Evolutionary conservation across 306 rosid species (phyloP), one percentile per base, ranked within the genome.

Genomic region (Nissolia schottii): DNA sequence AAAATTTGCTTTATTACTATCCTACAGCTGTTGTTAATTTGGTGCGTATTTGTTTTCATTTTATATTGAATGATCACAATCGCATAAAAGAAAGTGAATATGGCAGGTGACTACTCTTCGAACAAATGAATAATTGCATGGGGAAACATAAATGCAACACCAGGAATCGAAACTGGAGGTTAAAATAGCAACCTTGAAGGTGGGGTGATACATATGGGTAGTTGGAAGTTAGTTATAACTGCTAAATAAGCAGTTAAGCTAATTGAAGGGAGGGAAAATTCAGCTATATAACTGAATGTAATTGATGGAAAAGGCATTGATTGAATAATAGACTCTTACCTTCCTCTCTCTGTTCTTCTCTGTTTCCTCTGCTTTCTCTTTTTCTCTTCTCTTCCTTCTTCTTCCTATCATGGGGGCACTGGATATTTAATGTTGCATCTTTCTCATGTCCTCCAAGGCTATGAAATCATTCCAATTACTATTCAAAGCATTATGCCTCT

Each of bases 401-500:
- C n/a, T n/a, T n/a, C n/a, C n/a, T n/a, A n/a, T n/a, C n/a, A 56
- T 37, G 45, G 32, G 71, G 31, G 24, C 61, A 22, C 61, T 58
- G 59, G 55, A 64, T 63, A 15, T 24, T 27, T 37, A 31, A 56
- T 53, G n/a, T 71, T 71, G 43, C 57, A 63, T 77, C 20, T 40
- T 68, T 60, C 28, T 54, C 18, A 18, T 31, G 29, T 70, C 54
- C 34, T 57, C 35, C 23, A 23, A 15, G 45, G 48, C 23, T 57
- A 56, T 64, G 56, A 34, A 74, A 55, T 43, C 43, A 41, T 16
- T 75, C 37, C 16, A 40, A 12, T 66, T 67, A 28, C 35, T 18
- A 70, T 70, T 53, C 59, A 64, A 40, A 54, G 38, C 67, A 70
- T 69, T 14, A 35, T 64, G 73, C 54, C 15, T 18, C 67, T 18